Evolutionary conservation across 108 stramenopile genomes (phyloP), one percentile per base, ranked within the genome.

Genomic region (Fragilariopsis cylindrus): DNA sequence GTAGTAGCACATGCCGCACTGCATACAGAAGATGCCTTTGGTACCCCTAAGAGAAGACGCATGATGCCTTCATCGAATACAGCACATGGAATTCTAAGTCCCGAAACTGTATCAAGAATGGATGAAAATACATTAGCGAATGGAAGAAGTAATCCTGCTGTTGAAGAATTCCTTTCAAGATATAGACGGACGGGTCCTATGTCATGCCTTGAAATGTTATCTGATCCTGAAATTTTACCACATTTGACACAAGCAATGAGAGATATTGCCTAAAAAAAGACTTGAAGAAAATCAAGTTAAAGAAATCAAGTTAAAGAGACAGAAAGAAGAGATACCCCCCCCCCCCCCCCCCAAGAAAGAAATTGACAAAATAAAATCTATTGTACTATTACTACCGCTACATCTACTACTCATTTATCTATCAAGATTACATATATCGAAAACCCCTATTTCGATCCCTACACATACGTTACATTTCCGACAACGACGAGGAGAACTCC

Each of bases 191-290:
- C 81, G 18, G 92, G 92, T 4, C 92, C 92, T 19, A 88, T 93
- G 85, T 89, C 92, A 40, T 93, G 92, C 74, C 79, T 93, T 3
- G 80, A 81, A 46, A 87, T 93, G 85, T 63, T 93, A 45, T 86
- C 85, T 15, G 90, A 93, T 74, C 87, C 90, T 5, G 76, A 82
- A 13, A 70, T 93, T 5, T 71, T 93, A 4, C 92, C 92, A 5
- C 86, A 91, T 63, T 65, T 93, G 42, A 93, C 92, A n/a, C 66
- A 75, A 56, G 92, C 92, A 5, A 91, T 93, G 90, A 74, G 92
- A 66, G 90, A 93, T 13, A 81, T 88, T 64, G 48, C 76, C 42
- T 68, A 3, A 68, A 44, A 3, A 63, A 4, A 15, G 40, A 41
- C 43, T 12, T 12, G n/a, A 45, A 43, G 44, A 3, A 63, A 62